A percentile compares a stretch with the other conserved stretches of the same genome.
Evolutionary conservation across 225 moss, liverwort and hornwort genomes (phyloP).

Genomic region (Physcomitrium patens): DNA sequence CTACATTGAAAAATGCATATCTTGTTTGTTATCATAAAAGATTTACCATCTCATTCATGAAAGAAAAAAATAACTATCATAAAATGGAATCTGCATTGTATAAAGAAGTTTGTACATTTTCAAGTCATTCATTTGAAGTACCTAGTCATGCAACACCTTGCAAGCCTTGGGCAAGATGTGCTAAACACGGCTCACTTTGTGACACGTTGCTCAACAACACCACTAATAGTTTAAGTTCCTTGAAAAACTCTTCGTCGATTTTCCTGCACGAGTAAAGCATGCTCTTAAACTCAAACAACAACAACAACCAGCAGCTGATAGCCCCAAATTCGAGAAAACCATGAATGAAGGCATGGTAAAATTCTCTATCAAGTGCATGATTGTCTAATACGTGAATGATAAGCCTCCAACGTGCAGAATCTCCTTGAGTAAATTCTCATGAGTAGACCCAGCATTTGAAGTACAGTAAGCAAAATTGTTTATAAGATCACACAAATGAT

Average conservation of each 20-base stretch:
- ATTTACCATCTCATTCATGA: too few species aligned
- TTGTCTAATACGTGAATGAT: not conserved
- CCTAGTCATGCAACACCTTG: conserved; percentile 70
- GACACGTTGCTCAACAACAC: conserved; percentile 82
- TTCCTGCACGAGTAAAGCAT: conserved; percentile 50
- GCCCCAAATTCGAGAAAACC: too few species aligned
- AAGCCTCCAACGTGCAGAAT: too few species aligned
- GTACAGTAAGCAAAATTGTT: too few species aligned
- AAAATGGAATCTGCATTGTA: conserved; percentile 12
- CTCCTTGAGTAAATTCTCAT: conserved; percentile 1
- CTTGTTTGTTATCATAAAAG: too few species aligned
- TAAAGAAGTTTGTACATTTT: conserved; percentile 40
- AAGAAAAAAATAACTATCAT: too few species aligned
- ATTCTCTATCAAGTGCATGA: too few species aligned
- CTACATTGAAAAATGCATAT: too few species aligned
- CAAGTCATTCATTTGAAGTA: conserved; percentile 29
- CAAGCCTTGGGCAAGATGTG: conserved; percentile 92
- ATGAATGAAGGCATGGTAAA: too few species aligned
- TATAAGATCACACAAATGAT: conserved; percentile 5
- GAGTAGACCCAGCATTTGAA: not conserved
- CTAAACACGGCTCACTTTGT: conserved; percentile 95
- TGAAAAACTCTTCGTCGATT: conserved; percentile 90
- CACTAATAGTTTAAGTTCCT: conserved; percentile 86
- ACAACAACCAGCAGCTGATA: too few species aligned
- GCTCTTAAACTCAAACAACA: not conserved